These are phyloP conservation scores for Fonsecaea pugnacius DNA, from an alignment of 2,329 filamentous ascomycete genomes.

Conservation along the genomic window DNA sequence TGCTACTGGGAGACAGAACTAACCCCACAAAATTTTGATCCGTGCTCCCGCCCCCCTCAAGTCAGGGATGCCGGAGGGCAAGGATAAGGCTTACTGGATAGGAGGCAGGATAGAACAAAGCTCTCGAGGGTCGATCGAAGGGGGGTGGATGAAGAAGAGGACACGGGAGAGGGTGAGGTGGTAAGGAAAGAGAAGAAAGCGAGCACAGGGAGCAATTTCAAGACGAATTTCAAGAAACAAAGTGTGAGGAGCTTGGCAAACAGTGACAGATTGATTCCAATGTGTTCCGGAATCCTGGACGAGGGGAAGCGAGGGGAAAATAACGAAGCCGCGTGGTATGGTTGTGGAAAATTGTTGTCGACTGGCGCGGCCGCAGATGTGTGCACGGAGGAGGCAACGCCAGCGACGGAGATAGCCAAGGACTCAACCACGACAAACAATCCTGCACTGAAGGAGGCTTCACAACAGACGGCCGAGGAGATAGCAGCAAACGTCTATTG, in stretches of 20 bases:
- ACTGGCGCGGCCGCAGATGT: background rate
- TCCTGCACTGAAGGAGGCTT: background rate
- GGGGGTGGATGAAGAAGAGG: background rate
- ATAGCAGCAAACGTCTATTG: background rate
- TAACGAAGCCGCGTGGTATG: background rate
- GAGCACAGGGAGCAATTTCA: slow-evolving; percentile 2
- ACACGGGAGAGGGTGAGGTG: background rate
- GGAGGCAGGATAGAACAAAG: background rate
- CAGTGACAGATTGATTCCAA: slow-evolving; percentile 1
- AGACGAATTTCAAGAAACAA: background rate
- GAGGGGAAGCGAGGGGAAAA: slow-evolving; percentile 4
- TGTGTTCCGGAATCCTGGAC: background rate
- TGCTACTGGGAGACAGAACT: background rate
- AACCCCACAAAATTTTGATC: background rate
- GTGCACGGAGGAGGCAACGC: background rate
- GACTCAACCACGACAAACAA: background rate
- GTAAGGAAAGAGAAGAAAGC: background rate
- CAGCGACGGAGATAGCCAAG: background rate
- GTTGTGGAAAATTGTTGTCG: background rate
- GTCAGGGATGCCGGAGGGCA: background rate
- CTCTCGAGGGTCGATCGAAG: background rate
- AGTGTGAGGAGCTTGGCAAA: slow-evolving; percentile 8
- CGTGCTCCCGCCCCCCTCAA: background rate
- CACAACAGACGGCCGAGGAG: background rate
- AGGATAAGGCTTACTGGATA: background rate